Evolutionary conservation across 2,329 filamentous ascomycete species (phyloP).

Genomic region (Sordariomycetes sp.): DNA sequence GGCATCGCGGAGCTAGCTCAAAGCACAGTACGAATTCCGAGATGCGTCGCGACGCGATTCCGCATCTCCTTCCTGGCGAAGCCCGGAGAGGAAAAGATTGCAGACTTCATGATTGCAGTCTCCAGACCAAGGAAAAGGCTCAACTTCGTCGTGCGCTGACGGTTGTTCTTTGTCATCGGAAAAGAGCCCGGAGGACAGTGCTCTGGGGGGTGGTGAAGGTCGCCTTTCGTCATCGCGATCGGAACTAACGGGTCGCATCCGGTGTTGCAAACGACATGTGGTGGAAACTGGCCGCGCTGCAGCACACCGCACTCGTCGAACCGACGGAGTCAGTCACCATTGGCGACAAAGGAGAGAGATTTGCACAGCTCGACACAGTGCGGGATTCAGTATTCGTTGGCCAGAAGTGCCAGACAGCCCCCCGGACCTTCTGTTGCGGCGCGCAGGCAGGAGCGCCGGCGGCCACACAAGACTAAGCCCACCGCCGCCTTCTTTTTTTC

Average conservation of each 20-base stretch:
- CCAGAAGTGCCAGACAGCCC: too few relatives aligned
- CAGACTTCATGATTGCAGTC: too few relatives aligned
- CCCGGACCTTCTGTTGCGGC: too few relatives aligned
- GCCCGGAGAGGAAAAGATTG: too few relatives aligned
- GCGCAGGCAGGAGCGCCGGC: neutral
- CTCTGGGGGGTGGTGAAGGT: neutral
- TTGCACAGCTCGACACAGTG: neutral
- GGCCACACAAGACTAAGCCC: conserved; percentile 5
- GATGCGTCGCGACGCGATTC: too few relatives aligned
- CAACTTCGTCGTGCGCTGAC: too few relatives aligned
- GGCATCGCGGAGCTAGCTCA: neutral
- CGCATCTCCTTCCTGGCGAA: too few relatives aligned
- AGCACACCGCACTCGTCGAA: neutral
- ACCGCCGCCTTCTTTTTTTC: conserved; percentile 19
- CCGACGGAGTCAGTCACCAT: neutral
- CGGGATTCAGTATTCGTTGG: neutral
- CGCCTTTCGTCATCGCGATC: neutral
- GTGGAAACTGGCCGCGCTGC: neutral
- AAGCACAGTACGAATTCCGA: conserved; percentile 1
- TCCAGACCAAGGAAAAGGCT: too few relatives aligned
- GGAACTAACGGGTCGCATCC: neutral
- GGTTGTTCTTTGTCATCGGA: neutral
- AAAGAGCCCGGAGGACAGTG: neutral
- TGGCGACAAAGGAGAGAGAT: neutral
- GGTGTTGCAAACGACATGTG: too few relatives aligned